Base-by-base conservation (phyloP, 2,329 filamentous ascomycete genomes). In the Sarocladium oryzae region DNA sequence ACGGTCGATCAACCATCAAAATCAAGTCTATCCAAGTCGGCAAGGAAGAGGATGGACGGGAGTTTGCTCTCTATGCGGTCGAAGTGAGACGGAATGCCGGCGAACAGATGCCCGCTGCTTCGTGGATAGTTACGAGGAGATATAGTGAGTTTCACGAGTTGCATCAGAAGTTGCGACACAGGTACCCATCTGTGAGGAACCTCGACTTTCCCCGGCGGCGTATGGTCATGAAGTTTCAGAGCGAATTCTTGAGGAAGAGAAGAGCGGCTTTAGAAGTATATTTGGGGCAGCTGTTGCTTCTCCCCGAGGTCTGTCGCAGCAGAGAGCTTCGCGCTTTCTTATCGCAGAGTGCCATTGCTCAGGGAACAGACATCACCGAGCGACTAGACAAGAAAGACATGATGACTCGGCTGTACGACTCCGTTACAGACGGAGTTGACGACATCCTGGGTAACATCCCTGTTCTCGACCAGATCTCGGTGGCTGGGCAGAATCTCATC, bases 131-230 rank as follows among this genome's bases (percentile, higher is more conserved):
- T 38, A 88, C 89, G n/a, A 82, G 92, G 52, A 81, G 93, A 57
- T 99, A 99, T 65, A 96, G 90, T 70, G 92, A 97, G 67, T 99
- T 99, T 61, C 90, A 95, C 60, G 91, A 96, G 56, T 80, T 99
- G 16, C 89, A 99, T 64, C 93, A 96, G 64, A 86, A 86, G 51
- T 77, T 99, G 23, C 85, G 93, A 50, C 79, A 84, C 35, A 82
- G 86, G 55, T 99, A 96, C 61, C 84, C 90, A 0, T 91, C 89
- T 15, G 90, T 97, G 15, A 83, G 91, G 46, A 83, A 89, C 57
- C 78, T 99, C 2, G 92, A 97, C 59, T 97, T 99, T 62, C 93
- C 93, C 1, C 81, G 92, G 16, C 81, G 95, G 33, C 86, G 93
- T 54, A 85, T 97, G 70, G 87, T 99, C 50, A 90, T 97, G 84